phyloP scores from a whole-genome alignment of 257 asterid species.

The Plantago elongata region DNA sequence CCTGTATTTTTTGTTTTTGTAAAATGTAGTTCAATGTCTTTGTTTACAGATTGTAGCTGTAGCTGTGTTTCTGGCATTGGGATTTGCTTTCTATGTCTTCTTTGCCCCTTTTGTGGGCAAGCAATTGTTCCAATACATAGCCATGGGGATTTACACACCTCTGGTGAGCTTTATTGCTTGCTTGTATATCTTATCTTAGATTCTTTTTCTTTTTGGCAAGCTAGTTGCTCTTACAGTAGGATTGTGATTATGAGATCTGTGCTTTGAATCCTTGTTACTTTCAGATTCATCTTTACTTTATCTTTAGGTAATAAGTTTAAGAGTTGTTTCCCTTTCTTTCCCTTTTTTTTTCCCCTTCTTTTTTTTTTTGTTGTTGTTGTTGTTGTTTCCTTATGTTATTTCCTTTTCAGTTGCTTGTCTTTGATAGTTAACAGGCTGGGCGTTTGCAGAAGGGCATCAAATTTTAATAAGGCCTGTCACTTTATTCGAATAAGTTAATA shows the following conservation, averaged over 20 bases:
- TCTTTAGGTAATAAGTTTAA: background rate
- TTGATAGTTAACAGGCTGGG: conserved; percentile 8
- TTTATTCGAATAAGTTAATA: conserved; percentile 24
- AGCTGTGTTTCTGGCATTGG: conserved; percentile 97
- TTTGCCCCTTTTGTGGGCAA: conserved; percentile 97
- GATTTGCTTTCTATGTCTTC: conserved; percentile 97
- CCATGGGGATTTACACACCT: conserved; percentile 93
- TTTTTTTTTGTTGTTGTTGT: too few species aligned
- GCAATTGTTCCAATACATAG: conserved; percentile 70
- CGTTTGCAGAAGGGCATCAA: conserved; percentile 14
- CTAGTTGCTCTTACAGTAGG: conserved; percentile 16
- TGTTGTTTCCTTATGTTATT: background rate
- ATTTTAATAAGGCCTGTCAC: conserved; percentile 12
- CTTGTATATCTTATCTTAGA: background rate
- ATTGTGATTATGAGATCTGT: conserved; percentile 42
- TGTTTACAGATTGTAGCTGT: conserved; percentile 93
- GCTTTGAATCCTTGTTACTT: conserved; percentile 24
- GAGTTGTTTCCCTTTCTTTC: background rate
- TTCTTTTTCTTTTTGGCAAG: background rate
- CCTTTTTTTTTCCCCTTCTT: background rate
- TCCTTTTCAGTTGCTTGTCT: background rate
- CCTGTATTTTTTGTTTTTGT: background rate
- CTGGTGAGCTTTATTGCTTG: conserved; percentile 51
- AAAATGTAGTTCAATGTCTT: conserved; percentile 17
- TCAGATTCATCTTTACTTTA: conserved; percentile 31